Conservation (phyloP, 148 eudicot species). For the Pouteria glomerata region DNA sequence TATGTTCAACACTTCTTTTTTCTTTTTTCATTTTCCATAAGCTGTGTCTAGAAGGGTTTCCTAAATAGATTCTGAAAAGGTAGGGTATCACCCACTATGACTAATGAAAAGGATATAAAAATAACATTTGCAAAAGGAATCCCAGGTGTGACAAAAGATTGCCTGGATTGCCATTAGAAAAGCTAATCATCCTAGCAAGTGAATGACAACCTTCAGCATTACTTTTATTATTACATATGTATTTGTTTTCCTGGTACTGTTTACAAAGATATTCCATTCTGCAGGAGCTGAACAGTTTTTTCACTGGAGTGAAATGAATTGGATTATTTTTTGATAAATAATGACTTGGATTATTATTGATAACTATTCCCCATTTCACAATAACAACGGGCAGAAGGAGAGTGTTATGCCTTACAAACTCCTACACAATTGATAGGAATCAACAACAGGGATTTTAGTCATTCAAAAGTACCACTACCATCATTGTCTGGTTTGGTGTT, state of each 20-base stretch:
- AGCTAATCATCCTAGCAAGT: no score
- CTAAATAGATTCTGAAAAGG: neutral
- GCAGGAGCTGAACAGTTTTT: neutral
- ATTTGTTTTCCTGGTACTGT: neutral
- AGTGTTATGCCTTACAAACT: neutral
- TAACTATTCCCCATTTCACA: no score
- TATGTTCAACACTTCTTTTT: neutral
- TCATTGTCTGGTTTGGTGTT: neutral
- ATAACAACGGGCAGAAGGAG: neutral
- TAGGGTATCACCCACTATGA: no score
- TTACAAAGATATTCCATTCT: neutral
- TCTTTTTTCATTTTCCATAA: neutral
- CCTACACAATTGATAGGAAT: neutral
- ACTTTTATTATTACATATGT: no score
- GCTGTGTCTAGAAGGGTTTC: neutral
- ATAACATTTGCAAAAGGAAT: neutral
- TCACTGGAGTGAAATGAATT: neutral
- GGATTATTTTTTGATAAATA: no score
- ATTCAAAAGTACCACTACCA: no score
- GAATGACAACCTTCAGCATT: no score
- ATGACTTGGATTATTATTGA: no score
- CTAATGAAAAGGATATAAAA: no score
- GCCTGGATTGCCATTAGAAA: neutral
- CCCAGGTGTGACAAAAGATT: neutral
- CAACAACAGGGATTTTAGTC: neutral